A percentile compares a stretch with the other conserved stretches of the same genome.
Conservation (phyloP, 805 yeast species). For the Pichia kluyveri region DNA sequence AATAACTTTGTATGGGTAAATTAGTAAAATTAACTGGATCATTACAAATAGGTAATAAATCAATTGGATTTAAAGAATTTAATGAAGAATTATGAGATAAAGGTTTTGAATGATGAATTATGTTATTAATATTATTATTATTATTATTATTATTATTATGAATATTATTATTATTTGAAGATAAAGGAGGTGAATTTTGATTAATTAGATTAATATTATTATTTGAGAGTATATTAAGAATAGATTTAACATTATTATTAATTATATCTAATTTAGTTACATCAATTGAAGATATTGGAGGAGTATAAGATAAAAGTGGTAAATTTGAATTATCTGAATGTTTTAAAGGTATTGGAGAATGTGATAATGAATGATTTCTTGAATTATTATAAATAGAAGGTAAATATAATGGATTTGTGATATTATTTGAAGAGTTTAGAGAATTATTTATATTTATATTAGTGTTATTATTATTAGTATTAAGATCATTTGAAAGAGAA, state of each 20-base stretch:
- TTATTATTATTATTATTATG: not conserved
- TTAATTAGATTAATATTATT: no score
- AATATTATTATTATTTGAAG: no score
- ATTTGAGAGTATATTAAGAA: not conserved
- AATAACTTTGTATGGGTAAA: constrained; percentile 2
- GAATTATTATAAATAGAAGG: not conserved
- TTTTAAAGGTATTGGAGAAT: not conserved
- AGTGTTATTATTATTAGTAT: no score
- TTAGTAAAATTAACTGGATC: constrained; percentile 5
- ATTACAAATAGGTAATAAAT: not conserved
- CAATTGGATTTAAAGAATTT: not conserved
- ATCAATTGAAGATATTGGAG: not conserved
- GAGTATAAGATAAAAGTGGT: not conserved
- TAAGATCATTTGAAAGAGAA: constrained; percentile 2
- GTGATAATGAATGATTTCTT: not conserved
- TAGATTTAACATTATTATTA: not conserved
- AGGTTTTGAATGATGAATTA: no score
- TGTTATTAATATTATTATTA: no score
- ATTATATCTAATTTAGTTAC: not conserved
- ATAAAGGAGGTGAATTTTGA: no score
- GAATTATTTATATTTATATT: not conserved
- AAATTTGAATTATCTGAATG: not conserved
- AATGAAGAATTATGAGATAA: not conserved
- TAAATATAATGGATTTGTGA: not conserved
- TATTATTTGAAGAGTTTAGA: not conserved